Percentiles rank a stretch among this genome's conserved stretches.
Conservation (phyloP, 257 asterid genomes). For the Ophiorrhiza pumila region DNA sequence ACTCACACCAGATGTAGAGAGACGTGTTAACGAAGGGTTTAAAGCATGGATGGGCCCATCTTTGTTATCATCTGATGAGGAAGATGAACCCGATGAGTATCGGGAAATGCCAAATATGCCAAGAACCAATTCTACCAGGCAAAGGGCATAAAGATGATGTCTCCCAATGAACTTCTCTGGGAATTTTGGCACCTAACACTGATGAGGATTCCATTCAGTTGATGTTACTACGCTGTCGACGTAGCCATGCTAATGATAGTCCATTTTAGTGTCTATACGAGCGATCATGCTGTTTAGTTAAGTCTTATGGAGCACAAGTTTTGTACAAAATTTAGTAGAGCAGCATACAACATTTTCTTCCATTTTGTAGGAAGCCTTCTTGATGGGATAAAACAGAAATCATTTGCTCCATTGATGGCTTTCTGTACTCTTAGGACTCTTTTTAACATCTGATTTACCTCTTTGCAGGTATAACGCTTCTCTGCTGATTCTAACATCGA, state of each 20-base stretch:
- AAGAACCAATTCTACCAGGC: constrained; percentile 48
- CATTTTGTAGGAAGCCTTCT: neutral
- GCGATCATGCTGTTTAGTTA: constrained; percentile 1
- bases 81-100: constrained; percentile 75
- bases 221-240: neutral
- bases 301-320: neutral
- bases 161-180: neutral
- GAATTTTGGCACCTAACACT: neutral
- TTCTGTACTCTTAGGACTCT: neutral
- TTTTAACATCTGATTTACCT: neutral
- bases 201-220: neutral
- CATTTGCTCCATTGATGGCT: neutral
- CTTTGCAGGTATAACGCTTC: no score
- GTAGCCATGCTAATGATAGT: neutral
- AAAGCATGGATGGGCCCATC: constrained; percentile 98
- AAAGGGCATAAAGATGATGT: constrained; percentile 40
- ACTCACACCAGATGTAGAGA: constrained; percentile 79
- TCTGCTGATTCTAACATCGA: no score
- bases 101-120: constrained; percentile 42
- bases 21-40: constrained; percentile 77
- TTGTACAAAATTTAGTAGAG: constrained; percentile 19
- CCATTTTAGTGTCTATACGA: neutral
- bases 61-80: constrained; percentile 78
- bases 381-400: neutral
- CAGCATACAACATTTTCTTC: constrained; percentile 2